Percentiles rank a stretch among this genome's conserved stretches.
phyloP scores from a whole-genome alignment of 1,139 yeast genomes.

The Nakaseomyces nivariensis region DNA sequence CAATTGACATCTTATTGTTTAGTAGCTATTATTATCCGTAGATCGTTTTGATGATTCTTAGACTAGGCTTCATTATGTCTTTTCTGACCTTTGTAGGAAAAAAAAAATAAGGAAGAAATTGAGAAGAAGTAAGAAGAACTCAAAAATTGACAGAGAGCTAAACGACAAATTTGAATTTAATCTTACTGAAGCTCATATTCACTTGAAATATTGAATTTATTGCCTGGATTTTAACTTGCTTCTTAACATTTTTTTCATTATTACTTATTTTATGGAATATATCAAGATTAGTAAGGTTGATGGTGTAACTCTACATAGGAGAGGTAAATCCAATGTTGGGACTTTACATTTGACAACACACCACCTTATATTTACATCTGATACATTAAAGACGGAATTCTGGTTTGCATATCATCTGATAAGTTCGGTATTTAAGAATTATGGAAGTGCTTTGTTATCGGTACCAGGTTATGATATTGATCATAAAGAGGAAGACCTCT shows the following conservation, averaged over 20 bases:
- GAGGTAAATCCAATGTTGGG: constrained; percentile 60
- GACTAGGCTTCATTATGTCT: too few species aligned
- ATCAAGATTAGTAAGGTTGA: constrained; percentile 53
- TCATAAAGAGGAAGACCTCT: constrained; percentile 32
- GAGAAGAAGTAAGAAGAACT: not conserved
- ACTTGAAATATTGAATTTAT: too few species aligned
- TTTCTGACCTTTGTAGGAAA: not conserved
- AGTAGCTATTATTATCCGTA: too few species aligned
- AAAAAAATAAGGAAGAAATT: not conserved
- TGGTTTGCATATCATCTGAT: constrained; percentile 94
- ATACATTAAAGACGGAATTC: constrained; percentile 47
- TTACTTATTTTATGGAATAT: constrained; percentile 37
- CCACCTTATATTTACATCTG: constrained; percentile 66
- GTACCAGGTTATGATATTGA: constrained; percentile 7
- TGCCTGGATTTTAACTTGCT: too few species aligned
- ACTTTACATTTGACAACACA: constrained; percentile 70
- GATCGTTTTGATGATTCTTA: too few species aligned
- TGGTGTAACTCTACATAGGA: constrained; percentile 56
- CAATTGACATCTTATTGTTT: too few species aligned
- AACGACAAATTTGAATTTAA: too few species aligned
- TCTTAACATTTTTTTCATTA: too few species aligned
- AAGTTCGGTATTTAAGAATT: constrained; percentile 50
- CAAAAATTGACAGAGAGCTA: too few species aligned
- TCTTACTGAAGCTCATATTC: too few species aligned
- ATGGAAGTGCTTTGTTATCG: constrained; percentile 30